Base-by-base conservation (phyloP, 257 asterid genomes). In the Scutellaria minor region DNA sequence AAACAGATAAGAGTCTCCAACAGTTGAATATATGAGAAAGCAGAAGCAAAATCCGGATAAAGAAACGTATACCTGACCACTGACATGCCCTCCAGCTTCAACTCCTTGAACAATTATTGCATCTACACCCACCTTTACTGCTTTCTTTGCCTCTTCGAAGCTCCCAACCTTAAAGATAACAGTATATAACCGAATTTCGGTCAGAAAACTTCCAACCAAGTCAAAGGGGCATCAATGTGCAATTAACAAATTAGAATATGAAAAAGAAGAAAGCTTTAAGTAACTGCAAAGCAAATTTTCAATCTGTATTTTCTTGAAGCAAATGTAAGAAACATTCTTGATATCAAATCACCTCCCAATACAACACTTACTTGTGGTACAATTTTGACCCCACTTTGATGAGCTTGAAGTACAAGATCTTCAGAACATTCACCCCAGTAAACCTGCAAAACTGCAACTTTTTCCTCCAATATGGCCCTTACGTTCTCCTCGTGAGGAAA, bases 1-100 rank as follows among this genome's bases (percentile, higher is more conserved):
- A 63, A 62, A 73, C 37, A 68, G 31, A 46, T 48, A 45, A 39
- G 6, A 14, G 4, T 15, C 9, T 14, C 51, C 5, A 20, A 45
- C 24, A 48, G 24, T 66, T 27, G 15, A 31, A 56, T 22, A 12
- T 46, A 11, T 3, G 20, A 66, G 9, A 10, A 57, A 60, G 35
- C 8, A 22, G 73, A 62, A 40, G 20, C 41, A 58, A 45, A 47
- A 48, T 7, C 6, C 10, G 13, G 35, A 9, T 6, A 10, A 66
- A 62, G 20, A 65, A 50, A 45, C 53, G 42, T 47, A 64, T 85
- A 92, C 98, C 96, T 87, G 94, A 15, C 96, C 96, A 69, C 85
- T 83, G 64, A 92, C 85, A 83, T 92, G 98, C 44, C 98, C 98
- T 62, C 98, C 98, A 47, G 98, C 98, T 83, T 92, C 98, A 12